Evolutionary conservation across 1,284 basidiomycete genomes (phyloP).

Genomic region (Puccinia coronata): DNA sequence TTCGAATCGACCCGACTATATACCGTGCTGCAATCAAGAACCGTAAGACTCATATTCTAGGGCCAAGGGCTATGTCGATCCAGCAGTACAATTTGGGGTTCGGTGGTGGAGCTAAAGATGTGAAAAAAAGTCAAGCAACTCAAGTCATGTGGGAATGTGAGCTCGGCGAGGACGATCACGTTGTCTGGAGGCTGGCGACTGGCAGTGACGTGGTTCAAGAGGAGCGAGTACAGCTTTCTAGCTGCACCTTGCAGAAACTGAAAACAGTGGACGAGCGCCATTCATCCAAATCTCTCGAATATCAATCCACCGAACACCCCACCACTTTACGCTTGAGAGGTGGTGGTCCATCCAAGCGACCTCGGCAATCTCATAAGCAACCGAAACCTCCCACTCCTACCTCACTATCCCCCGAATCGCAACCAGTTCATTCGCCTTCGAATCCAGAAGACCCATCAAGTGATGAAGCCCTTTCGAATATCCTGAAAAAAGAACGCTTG

Average conservation of each 20-base stretch:
- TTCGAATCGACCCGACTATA: conserved; percentile 41
- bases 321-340: conserved; percentile 41
- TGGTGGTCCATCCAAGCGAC: conserved; percentile 27
- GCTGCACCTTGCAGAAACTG: conserved; percentile 13
- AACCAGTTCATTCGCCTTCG: neutral
- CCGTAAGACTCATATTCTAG: conserved; percentile 46
- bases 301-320: neutral
- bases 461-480: neutral
- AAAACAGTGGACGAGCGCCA: neutral
- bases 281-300: neutral
- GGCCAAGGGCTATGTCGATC: conserved; percentile 48
- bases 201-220: conserved; percentile 14
- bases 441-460: neutral
- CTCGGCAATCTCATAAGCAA: neutral
- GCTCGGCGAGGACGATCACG: conserved; percentile 18
- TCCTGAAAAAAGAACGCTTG: conserved; percentile 16
- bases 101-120: conserved; percentile 40
- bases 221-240: conserved; percentile 29
- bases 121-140: conserved; percentile 33
- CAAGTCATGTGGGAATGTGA: conserved; percentile 42
- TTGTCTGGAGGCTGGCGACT: conserved; percentile 34
- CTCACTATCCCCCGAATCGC: neutral
- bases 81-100: conserved; percentile 42
- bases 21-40: conserved; percentile 45
- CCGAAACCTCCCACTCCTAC: neutral